Conservation (phyloP, 140 eudicot genomes). For the Stevia rebaudiana region DNA sequence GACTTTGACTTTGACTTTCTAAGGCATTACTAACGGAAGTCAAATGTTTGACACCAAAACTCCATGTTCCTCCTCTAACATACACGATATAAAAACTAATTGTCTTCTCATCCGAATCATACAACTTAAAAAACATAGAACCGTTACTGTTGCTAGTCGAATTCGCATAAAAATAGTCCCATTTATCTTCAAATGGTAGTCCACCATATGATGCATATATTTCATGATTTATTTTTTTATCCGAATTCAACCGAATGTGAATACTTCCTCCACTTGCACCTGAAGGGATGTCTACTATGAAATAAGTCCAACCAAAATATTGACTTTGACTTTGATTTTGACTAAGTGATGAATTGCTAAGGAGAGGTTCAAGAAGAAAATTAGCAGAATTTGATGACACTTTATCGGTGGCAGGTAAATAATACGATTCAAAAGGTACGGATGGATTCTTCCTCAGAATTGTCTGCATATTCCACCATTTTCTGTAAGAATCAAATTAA, state of each 20-base stretch:
- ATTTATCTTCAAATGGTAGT: slow-evolving; percentile 33
- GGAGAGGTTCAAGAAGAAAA: slow-evolving; percentile 41
- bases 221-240: slow-evolving; percentile 33
- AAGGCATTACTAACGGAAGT: slow-evolving; percentile 9
- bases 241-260: slow-evolving; percentile 39
- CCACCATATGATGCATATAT: slow-evolving; percentile 52
- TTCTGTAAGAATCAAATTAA: slow-evolving; percentile 29
- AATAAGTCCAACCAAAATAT: slow-evolving; percentile 40
- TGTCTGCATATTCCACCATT: slow-evolving; percentile 42
- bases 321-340: slow-evolving; percentile 23
- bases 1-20: slow-evolving; percentile 24
- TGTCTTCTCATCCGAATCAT: slow-evolving; percentile 23
- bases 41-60: slow-evolving; percentile 37
- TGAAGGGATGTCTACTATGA: slow-evolving; percentile 38
- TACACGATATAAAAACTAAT: slow-evolving; percentile 37
- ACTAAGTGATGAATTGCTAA: slow-evolving; percentile 34
- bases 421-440: slow-evolving; percentile 40
- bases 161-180: slow-evolving; percentile 55
- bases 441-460: slow-evolving; percentile 34
- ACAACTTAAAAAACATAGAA: slow-evolving; percentile 40
- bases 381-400: slow-evolving; percentile 26
- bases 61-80: slow-evolving; percentile 48
- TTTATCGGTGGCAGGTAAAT: slow-evolving; percentile 32
- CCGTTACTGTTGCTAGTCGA: slow-evolving; percentile 41
- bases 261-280: slow-evolving; percentile 50